These are phyloP conservation scores for Starmerella khaoyaiensis DNA, from an alignment of 805 yeast species.

Conservation along the genomic window DNA sequence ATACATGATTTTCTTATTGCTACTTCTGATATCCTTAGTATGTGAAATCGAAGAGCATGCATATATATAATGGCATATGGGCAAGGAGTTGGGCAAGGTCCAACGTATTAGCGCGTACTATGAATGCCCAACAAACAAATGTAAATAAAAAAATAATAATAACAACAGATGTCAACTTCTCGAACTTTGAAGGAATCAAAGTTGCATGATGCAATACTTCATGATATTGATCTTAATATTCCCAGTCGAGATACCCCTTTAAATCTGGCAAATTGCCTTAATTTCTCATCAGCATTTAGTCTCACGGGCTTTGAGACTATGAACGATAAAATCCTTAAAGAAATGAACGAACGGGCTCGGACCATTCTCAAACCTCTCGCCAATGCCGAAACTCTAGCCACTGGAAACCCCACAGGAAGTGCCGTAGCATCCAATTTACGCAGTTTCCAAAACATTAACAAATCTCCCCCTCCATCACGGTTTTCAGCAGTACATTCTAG, in stretches of 20 bases:
- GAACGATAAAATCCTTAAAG: conserved; percentile 26
- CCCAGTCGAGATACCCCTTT: too few relatives aligned
- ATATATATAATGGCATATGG: too few relatives aligned
- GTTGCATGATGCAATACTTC: too few relatives aligned
- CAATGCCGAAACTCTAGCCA: neutral
- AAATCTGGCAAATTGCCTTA: conserved; percentile 8
- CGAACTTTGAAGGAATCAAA: too few relatives aligned
- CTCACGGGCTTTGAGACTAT: conserved; percentile 26
- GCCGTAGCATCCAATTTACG: neutral
- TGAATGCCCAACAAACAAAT: too few relatives aligned
- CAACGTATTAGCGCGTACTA: too few relatives aligned
- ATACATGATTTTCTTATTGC: neutral
- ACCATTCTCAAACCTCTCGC: conserved; percentile 1
- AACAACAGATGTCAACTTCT: too few relatives aligned
- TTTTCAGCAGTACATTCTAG: conserved; percentile 22
- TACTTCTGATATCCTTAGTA: too few relatives aligned
- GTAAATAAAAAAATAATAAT: too few relatives aligned
- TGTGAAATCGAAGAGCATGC: too few relatives aligned
- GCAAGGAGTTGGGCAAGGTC: too few relatives aligned
- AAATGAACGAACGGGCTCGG: conserved; percentile 28
- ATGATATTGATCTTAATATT: too few relatives aligned
- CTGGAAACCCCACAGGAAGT: neutral
- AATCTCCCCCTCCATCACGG: conserved; percentile 16
- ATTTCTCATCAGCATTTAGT: conserved; percentile 17
- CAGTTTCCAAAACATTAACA: conserved; percentile 3